These are phyloP conservation scores for Pyrenophora teres DNA, from an alignment of 2,329 filamentous ascomycete species.

Conservation along the genomic window DNA sequence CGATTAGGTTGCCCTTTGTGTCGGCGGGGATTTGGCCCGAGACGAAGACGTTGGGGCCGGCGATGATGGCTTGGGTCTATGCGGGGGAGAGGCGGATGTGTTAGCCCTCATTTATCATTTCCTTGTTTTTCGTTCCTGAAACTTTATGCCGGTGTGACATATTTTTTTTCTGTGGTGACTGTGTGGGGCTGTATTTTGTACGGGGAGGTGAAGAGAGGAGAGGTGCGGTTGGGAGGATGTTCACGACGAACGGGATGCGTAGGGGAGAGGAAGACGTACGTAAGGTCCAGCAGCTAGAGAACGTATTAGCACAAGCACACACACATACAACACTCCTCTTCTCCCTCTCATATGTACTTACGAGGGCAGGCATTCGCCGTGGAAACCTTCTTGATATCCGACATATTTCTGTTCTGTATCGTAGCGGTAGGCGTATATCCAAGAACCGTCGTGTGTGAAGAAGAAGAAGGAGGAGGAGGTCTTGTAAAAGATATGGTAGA, in stretches of 20 bases:
- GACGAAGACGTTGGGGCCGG: conserved; percentile 70
- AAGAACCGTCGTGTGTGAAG: too few relatives aligned
- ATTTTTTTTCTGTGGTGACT: too few relatives aligned
- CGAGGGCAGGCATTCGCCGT: conserved; percentile 51
- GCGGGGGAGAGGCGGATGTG: not conserved
- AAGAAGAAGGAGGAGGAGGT: too few relatives aligned
- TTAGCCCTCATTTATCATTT: not conserved
- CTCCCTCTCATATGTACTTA: conserved; percentile 36
- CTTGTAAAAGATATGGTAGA: too few relatives aligned
- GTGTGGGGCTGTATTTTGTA: too few relatives aligned
- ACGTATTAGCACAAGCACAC: conserved; percentile 2
- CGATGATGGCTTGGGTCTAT: conserved; percentile 65
- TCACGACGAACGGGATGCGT: not conserved
- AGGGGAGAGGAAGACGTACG: conserved; percentile 39
- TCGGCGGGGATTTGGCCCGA: conserved; percentile 79
- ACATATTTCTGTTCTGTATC: conserved; percentile 39
- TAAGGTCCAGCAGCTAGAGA: conserved; percentile 50
- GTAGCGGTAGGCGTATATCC: too few relatives aligned
- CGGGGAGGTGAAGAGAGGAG: too few relatives aligned
- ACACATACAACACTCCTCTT: not conserved
- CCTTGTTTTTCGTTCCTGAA: too few relatives aligned
- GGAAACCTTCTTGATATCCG: conserved; percentile 51
- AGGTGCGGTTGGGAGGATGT: not conserved
- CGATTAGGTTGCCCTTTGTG: conserved; percentile 62
- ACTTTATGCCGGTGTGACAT: too few relatives aligned